Percentiles rank a stretch among this genome's conserved stretches.
Conservation (phyloP, 306 rosid genomes). For the Citrullus colocynthis region DNA sequence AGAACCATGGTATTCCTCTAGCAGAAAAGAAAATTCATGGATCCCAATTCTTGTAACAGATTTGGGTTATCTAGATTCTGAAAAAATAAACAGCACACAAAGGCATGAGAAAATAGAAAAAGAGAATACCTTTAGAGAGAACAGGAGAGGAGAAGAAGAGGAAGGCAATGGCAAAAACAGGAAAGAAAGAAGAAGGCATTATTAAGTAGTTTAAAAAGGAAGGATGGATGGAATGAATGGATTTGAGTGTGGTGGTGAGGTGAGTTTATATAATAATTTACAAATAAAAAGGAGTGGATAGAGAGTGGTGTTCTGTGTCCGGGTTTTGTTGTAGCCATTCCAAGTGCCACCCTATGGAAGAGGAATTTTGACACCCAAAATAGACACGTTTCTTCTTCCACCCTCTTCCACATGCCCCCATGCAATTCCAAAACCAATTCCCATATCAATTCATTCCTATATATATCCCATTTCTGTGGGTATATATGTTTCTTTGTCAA, state of each 20-base stretch:
- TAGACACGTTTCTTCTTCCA: neutral
- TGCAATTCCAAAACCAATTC: neutral
- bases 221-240: neutral
- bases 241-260: neutral
- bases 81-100: too few relatives aligned
- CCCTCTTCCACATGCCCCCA: neutral
- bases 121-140: neutral
- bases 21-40: too few relatives aligned
- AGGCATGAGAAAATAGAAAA: neutral
- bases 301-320: neutral
- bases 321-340: neutral
- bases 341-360: neutral
- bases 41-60: too few relatives aligned
- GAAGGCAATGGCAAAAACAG: neutral
- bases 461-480: too few relatives aligned
- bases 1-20: too few relatives aligned
- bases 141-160: neutral
- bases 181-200: neutral
- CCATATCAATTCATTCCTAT: too few relatives aligned
- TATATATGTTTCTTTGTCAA: too few relatives aligned
- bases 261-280: neutral
- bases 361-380: neutral
- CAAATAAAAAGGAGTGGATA: neutral
- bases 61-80: too few relatives aligned
- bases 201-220: too few relatives aligned